Base-by-base conservation (phyloP, 257 asterid genomes). In the Solanum sparsipilum region DNA sequence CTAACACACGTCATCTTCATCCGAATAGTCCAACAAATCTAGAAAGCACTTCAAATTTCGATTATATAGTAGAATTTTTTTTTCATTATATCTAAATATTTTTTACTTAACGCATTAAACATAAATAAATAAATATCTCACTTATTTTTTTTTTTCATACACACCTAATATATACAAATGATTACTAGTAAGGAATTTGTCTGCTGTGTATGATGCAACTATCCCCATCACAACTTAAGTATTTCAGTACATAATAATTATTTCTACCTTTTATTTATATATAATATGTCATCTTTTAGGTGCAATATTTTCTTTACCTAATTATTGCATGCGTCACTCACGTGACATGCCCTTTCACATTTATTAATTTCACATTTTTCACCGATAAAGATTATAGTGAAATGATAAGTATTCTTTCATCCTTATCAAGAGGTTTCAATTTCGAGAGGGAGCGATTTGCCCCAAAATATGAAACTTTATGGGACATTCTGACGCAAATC, bases 181-280 rank as follows among this genome's bases (percentile, higher is more conserved):
- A 88, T 90, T 88, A 74, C 75, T 32, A 34, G 27, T 18, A 32
- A 34, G 83, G 87, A 74, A 52, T 38, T 87, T 88, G 91, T 88
- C 90, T 87, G 86, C 88, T 13, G 15, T 74, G 86, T 84, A 86
- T 11, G 83, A 38, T 84, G 87, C 87, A 88, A 20, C 11, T 72
- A 46, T 73, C 84, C 35, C 89, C 88, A 46, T 86, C 90, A 41
- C n/a, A 56, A 35, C 85, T 36, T 39, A 44, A 79, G n/a, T 73
- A 73, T 79, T 46, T 81, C 67, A 46, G 27, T 18, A 81, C 31
- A 27, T 86, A 44, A 27, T 86, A 44, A 20, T 73, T 44, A 88
- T 88, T 76, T 41, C 63, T 34, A 72, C 48, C 25, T 4, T 58
- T 34, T 38, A 18, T 78, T 46, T 46, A 48, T 48, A 48, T 60